A percentile compares a stretch with the other conserved stretches of the same genome.
Evolutionary conservation across 768 basidiomycete genomes (phyloP).

Genomic region (Kwoniella dejecticola): DNA sequence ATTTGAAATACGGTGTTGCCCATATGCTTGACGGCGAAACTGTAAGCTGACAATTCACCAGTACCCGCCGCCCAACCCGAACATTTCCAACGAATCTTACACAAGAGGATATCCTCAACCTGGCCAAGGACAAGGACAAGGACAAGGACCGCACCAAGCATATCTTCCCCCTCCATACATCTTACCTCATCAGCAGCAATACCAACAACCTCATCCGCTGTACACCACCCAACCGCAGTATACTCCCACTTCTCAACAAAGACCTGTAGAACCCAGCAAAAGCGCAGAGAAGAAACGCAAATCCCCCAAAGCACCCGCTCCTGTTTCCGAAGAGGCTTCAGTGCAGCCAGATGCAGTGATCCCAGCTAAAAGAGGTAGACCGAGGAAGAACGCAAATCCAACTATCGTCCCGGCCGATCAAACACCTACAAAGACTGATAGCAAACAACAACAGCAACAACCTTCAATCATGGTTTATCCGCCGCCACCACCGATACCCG

Average conservation of each 20-base stretch:
- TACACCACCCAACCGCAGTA: constrained; percentile 1
- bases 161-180: constrained; percentile 23
- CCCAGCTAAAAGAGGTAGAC: constrained; percentile 18
- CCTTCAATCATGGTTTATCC: constrained; percentile 30
- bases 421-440: background rate
- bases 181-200: constrained; percentile 1
- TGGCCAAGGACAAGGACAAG: background rate
- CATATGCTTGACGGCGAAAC: too few relatives aligned
- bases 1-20: background rate
- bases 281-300: constrained; percentile 12
- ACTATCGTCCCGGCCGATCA: background rate
- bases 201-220: constrained; percentile 6
- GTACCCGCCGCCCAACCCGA: background rate
- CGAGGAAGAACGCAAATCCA: constrained; percentile 13
- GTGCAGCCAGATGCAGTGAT: background rate
- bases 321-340: background rate
- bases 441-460: background rate
- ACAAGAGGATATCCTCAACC: background rate
- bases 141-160: too few relatives aligned
- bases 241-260: constrained; percentile 2
- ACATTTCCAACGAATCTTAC: background rate
- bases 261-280: background rate
- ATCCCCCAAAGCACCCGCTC: constrained; percentile 3
- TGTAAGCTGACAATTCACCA: too few relatives aligned
- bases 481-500: constrained; percentile 20